These are phyloP conservation scores for Beta corolliflora DNA, from an alignment of 179 eudicot genomes.

Conservation along the genomic window DNA sequence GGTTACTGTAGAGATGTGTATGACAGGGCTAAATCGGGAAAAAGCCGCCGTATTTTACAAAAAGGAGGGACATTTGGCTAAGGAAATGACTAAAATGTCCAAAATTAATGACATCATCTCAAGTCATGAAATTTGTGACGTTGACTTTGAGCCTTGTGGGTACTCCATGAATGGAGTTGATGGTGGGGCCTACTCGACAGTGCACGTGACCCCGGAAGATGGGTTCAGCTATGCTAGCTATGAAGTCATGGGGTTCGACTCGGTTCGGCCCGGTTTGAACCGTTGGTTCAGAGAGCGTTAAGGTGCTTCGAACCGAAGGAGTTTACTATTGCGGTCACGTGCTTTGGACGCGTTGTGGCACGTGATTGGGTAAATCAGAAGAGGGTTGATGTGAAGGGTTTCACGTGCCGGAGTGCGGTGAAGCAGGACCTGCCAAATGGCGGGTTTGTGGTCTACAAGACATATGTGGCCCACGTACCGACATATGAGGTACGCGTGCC, in stretches of 20 bases:
- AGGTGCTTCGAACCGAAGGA: conserved; percentile 60
- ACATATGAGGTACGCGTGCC: neutral
- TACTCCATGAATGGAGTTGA: conserved; percentile 71
- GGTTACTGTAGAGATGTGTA: conserved; percentile 58
- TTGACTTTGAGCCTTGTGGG: conserved; percentile 76
- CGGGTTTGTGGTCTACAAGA: conserved; percentile 32
- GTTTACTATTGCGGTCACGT: conserved; percentile 59
- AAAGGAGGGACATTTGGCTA: conserved; percentile 22
- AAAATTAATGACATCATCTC: conserved; percentile 49
- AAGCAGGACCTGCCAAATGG: conserved; percentile 29
- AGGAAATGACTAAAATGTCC: conserved; percentile 54
- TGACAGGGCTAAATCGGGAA: conserved; percentile 55
- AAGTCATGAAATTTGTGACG: conserved; percentile 54
- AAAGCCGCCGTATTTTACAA: conserved; percentile 51
- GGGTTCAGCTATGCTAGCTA: conserved; percentile 76
- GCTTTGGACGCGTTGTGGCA: conserved; percentile 17
- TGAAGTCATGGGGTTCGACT: conserved; percentile 60
- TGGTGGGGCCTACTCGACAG: conserved; percentile 56
- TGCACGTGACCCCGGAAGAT: conserved; percentile 76
- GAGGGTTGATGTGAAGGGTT: conserved; percentile 27
- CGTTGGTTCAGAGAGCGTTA: conserved; percentile 59
- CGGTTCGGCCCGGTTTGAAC: conserved; percentile 27
- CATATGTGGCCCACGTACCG: conserved; percentile 1
- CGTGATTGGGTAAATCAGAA: conserved; percentile 30
- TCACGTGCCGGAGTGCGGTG: conserved; percentile 22